phyloP scores from a whole-genome alignment of 2,329 filamentous ascomycete species.

The Colletotrichum karsti region DNA sequence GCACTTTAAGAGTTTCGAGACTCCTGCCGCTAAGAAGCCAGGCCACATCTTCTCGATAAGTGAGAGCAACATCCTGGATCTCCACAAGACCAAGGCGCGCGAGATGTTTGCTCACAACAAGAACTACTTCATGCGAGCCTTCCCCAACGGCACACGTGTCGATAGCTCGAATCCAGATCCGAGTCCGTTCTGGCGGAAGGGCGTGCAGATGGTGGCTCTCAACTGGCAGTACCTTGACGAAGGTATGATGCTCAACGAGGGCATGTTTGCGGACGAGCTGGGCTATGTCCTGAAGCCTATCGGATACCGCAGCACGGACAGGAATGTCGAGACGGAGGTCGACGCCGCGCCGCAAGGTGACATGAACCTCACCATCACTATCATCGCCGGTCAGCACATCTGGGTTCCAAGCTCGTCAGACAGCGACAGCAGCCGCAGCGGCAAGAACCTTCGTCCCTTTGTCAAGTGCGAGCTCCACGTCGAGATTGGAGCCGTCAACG shows the following conservation, averaged over 20 bases:
- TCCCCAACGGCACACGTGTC: constrained; percentile 81
- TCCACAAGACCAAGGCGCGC: constrained; percentile 69
- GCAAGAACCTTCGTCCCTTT: constrained; percentile 67
- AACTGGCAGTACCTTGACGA: constrained; percentile 98
- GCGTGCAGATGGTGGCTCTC: constrained; percentile 96
- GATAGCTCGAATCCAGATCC: constrained; percentile 96
- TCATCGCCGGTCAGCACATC: constrained; percentile 81
- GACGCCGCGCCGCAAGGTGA: constrained; percentile 58
- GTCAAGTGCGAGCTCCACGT: constrained; percentile 85
- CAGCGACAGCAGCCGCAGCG: constrained; percentile 39
- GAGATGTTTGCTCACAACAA: constrained; percentile 90
- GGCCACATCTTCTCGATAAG: constrained; percentile 87
- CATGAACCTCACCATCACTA: constrained; percentile 74
- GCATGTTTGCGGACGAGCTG: constrained; percentile 89
- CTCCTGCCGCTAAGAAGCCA: constrained; percentile 66
- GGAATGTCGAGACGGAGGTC: constrained; percentile 48
- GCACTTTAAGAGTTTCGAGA: constrained; percentile 77
- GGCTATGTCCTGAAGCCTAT: constrained; percentile 89
- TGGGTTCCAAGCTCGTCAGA: constrained; percentile 59
- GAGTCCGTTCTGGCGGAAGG: constrained; percentile 88
- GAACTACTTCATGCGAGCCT: constrained; percentile 88
- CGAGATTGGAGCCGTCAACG: constrained; percentile 63
- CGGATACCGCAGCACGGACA: constrained; percentile 69
- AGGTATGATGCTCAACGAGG: constrained; percentile 95
- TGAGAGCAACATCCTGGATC: constrained; percentile 76